Base-by-base conservation (phyloP, 257 asterid species). In the Rubia yunnanensis region DNA sequence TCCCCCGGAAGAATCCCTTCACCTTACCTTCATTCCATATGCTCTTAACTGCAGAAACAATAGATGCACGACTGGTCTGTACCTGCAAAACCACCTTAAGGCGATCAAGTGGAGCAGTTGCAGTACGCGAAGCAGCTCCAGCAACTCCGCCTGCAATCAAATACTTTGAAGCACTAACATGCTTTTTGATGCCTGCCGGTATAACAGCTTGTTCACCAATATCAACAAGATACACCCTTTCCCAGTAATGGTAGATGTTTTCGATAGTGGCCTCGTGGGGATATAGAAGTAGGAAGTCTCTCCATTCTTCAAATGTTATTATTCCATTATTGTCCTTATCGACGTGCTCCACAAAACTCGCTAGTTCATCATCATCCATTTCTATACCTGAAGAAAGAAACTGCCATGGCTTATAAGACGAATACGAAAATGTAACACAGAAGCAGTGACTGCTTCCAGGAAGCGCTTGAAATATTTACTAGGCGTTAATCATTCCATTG, bases 271-370 rank as follows among this genome's bases (percentile, higher is more conserved):
- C 98, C 73, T 94, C 99, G 10, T 94, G 99, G 11, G 99, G 99
- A 73, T 85, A 94, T 30, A 91, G 96, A 55, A 94, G 83, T 39
- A 94, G 85, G 76, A 94, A 91, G 72, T 94, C 97, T 61, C 99
- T 85, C 98, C 99, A 94, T 77, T 94, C 99, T 78, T 90, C 96
- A 44, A 94, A 94, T 59, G 98, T 91, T 68, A 94, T 94, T 53
- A 86, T 86, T 60, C 99, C 99, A 55, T 91, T 85, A 69, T 91
- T 94, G 77, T 94, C 96, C 69, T 94, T 91, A 75, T 91, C 98
- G 50, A 94, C 95, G 31, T 84, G 96, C 76, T 94, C 99, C 64
- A 94, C 99, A 76, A 94, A 94, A 68, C 91, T 83, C 41, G 98
- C 99, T 32, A 91, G 96, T 76, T 94, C 98, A 24, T 86, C 85